These are phyloP conservation scores for Syzygium grande DNA, from an alignment of 345 rosid genomes.

Conservation along the genomic window DNA sequence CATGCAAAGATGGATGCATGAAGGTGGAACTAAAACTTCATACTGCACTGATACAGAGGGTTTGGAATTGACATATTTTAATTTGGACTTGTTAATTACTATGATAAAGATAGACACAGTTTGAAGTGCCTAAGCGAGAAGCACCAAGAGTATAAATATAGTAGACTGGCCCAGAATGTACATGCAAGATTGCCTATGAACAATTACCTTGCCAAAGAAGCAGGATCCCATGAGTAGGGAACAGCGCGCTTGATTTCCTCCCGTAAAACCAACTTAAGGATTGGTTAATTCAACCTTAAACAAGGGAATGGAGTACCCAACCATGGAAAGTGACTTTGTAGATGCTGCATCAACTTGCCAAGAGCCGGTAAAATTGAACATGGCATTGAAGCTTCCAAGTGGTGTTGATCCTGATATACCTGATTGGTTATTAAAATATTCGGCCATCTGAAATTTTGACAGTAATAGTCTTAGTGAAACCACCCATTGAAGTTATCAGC, in stretches of 20 bases:
- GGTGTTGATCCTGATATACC: conserved; percentile 74
- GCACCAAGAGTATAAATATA: not conserved
- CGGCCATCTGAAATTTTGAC: conserved; percentile 65
- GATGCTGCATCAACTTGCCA: conserved; percentile 92
- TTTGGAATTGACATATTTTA: not conserved
- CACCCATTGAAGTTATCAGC: not conserved
- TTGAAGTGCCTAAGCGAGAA: not conserved
- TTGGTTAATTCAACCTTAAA: conserved; percentile 49
- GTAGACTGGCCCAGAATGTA: not conserved
- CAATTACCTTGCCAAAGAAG: conserved; percentile 77
- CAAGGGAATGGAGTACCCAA: conserved; percentile 72
- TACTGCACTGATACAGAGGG: not conserved
- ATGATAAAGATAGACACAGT: not conserved
- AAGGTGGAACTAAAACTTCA: not conserved
- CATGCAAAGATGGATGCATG: not conserved
- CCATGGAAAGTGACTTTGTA: conserved; percentile 87
- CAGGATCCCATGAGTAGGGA: conserved; percentile 98
- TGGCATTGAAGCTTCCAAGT: conserved; percentile 91
- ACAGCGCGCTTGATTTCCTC: conserved; percentile 72
- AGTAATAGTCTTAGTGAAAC: not conserved
- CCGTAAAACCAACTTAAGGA: conserved; percentile 34
- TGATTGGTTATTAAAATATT: conserved; percentile 54
- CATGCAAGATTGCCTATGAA: not conserved
- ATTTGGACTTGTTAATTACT: not conserved
- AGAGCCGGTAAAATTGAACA: conserved; percentile 96